Conservation (phyloP, 1,284 basidiomycete genomes). For the Tilletia horrida region DNA sequence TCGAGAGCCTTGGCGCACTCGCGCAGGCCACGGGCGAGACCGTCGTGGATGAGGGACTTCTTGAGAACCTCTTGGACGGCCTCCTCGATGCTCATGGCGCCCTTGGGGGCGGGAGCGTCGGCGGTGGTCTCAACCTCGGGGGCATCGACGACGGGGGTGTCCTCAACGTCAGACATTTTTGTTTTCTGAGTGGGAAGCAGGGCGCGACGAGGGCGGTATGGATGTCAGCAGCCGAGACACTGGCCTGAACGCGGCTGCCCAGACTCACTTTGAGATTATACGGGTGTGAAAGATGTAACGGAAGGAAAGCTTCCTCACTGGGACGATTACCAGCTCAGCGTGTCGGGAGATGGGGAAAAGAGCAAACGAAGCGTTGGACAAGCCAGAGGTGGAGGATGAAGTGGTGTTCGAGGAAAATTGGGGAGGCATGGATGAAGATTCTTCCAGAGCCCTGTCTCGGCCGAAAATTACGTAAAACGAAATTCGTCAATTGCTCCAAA, state of each 20-base stretch:
- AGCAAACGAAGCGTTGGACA: slow-evolving; percentile 12
- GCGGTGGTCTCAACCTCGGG: slow-evolving; percentile 64
- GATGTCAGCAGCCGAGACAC: not conserved
- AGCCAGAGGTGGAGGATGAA: not conserved
- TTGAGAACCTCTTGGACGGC: slow-evolving; percentile 93
- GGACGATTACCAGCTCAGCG: slow-evolving; percentile 14
- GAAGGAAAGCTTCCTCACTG: slow-evolving; percentile 17
- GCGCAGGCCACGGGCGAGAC: slow-evolving; percentile 93
- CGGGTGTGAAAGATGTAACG: not conserved
- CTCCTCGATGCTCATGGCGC: slow-evolving; percentile 93
- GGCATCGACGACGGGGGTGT: slow-evolving; percentile 62
- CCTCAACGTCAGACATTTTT: slow-evolving; percentile 54
- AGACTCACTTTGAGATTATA: slow-evolving; percentile 6
- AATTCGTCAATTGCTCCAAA: no score
- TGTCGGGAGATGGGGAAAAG: slow-evolving; percentile 1
- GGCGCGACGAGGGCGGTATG: not conserved
- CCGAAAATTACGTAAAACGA: not conserved
- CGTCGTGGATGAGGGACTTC: slow-evolving; percentile 94
- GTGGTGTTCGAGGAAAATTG: not conserved
- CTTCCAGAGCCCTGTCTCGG: slow-evolving; percentile 7
- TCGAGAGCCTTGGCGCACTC: slow-evolving; percentile 97
- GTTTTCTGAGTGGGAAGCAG: not conserved
- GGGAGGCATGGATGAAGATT: not conserved
- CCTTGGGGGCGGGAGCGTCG: slow-evolving; percentile 74
- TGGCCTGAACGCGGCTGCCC: not conserved